phyloP scores from a whole-genome alignment of 1,284 basidiomycete genomes.

The Chalciporus sp. region DNA sequence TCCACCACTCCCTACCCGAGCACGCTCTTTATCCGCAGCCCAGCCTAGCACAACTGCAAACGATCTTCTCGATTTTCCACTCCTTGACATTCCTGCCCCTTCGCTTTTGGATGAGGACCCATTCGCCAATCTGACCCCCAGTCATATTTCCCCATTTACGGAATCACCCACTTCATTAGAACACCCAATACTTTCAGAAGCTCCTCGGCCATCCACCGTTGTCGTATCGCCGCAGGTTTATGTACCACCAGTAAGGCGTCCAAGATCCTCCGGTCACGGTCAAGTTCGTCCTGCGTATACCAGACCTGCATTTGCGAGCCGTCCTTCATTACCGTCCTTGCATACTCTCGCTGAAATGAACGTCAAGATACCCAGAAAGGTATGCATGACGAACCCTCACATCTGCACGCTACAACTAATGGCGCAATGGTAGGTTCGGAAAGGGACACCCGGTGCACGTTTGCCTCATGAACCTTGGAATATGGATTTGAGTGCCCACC shows the following conservation, averaged over 20 bases:
- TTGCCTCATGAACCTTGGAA: slow-evolving; percentile 67
- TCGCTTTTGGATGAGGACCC: slow-evolving; percentile 66
- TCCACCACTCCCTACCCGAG: slow-evolving; percentile 10
- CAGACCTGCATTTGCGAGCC: slow-evolving; percentile 56
- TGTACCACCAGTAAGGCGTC: slow-evolving; percentile 25
- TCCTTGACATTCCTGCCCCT: background rate
- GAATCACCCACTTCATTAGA: slow-evolving; percentile 16
- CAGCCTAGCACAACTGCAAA: slow-evolving; percentile 19
- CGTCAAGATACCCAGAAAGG: slow-evolving; percentile 57
- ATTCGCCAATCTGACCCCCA: slow-evolving; percentile 54
- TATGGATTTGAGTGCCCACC: slow-evolving; percentile 20
- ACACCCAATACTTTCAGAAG: slow-evolving; percentile 25
- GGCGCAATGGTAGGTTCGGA: slow-evolving; percentile 45
- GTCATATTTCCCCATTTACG: slow-evolving; percentile 8
- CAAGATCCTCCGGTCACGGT: slow-evolving; percentile 40
- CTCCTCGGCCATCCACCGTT: slow-evolving; percentile 20
- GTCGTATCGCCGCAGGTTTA: slow-evolving; percentile 17
- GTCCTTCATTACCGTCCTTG: slow-evolving; percentile 70
- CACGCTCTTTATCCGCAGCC: slow-evolving; percentile 9
- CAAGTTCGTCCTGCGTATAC: slow-evolving; percentile 56
- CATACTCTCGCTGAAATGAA: slow-evolving; percentile 59
- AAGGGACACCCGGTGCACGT: slow-evolving; percentile 59
- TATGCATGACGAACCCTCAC: slow-evolving; percentile 24
- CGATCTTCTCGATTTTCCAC: background rate
- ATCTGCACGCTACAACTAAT: slow-evolving; percentile 1